Evolutionary conservation across 139 green algal genomes (phyloP), one percentile per base, ranked within the genome.

Genomic region (Eudorina sp.): DNA sequence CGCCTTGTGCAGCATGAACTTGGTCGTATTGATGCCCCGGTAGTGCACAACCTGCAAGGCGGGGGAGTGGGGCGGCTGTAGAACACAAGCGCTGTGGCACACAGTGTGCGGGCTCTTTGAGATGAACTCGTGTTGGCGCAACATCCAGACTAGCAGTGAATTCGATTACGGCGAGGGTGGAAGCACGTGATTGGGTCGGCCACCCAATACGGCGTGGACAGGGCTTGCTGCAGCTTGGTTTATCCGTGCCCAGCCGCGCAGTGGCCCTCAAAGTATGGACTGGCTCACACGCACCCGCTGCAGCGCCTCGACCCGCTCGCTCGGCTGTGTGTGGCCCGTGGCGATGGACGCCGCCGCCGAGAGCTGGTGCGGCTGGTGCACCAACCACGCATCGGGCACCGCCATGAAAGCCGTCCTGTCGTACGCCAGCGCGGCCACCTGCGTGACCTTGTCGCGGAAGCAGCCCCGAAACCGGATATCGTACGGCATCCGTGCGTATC

Each of bases 1-100:
- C 7, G 78, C 78, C 78, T 85, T 85, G 41, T 85, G 78, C 38
- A 85, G 27, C 78, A 38, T 74, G 27, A 85, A 85, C 78, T 75
- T 75, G 27, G 55, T 74, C 4, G 78, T 85, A 27, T 53, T 53
- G 14, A 85, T 43, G 6, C 78, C 78, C 3, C 55, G 55, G 40
- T 85, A 85, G 41, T 29, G 43, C 4, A 85, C 55, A 3, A 38
- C 38, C 78, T 85, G 78, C 2, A 45, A 23, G n/a, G 48, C 29
- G 1, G 18, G 48, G n/a, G 38, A 16, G 34, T 34, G 74, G 46
- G 0, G 27, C 4, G 27, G 2, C 16, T 19, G 6, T n/a, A 25
- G 8, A 62, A n/a, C 70, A 40, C 4, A 73, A 41, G 2, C n/a
- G n/a, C n/a, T n/a, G n/a, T n/a, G n/a, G n/a, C n/a, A n/a, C n/a